Conservation (phyloP, 345 rosid species). For the Geranium rotundifolium region DNA sequence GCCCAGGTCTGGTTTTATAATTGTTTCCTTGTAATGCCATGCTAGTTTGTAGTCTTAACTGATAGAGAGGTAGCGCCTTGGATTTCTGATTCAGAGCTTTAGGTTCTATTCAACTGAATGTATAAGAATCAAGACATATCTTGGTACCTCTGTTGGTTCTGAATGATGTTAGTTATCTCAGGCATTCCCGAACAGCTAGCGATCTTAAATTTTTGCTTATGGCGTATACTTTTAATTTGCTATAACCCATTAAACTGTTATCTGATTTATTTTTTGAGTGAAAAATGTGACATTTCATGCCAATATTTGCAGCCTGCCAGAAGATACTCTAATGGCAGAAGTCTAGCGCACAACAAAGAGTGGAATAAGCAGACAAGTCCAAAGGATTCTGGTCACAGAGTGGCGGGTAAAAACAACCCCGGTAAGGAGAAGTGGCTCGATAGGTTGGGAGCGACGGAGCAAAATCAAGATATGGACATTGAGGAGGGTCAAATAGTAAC, state of each 20-base stretch:
- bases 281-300: conserved; percentile 14
- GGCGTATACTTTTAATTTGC: background rate
- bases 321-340: conserved; percentile 4
- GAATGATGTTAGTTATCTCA: background rate
- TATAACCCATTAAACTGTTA: background rate
- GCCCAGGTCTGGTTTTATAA: too few relatives aligned
- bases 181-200: background rate
- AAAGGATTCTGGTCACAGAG: conserved; percentile 4
- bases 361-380: conserved; percentile 10
- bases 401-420: conserved; percentile 2
- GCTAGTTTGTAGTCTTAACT: too few relatives aligned
- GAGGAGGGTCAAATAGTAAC: conserved; percentile 53
- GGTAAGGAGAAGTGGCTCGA: conserved; percentile 13
- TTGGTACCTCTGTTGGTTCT: background rate
- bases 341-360: conserved; percentile 4
- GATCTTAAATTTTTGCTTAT: background rate
- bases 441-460: conserved; percentile 9
- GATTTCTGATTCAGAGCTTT: too few relatives aligned
- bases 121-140: too few relatives aligned
- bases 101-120: too few relatives aligned
- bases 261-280: conserved; percentile 1
- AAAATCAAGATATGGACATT: conserved; percentile 18
- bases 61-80: too few relatives aligned
- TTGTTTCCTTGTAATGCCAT: too few relatives aligned
- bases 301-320: conserved; percentile 24